These are phyloP conservation scores for Candida suzukii DNA, from an alignment of 805 yeast species.

Conservation along the genomic window DNA sequence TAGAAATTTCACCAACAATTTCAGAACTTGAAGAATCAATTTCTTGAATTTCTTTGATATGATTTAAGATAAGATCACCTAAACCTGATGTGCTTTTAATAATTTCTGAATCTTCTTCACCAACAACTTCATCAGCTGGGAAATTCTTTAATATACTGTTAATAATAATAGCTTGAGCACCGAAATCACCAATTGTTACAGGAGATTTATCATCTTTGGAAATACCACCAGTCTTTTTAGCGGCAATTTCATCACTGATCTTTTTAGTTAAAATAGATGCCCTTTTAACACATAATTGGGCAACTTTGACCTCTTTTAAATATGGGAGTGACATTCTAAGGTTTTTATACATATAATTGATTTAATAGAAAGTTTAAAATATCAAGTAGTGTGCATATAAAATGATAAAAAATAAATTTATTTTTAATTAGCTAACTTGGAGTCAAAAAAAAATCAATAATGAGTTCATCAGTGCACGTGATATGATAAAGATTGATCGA, in stretches of 20 bases:
- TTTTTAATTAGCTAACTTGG: no score
- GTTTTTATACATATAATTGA: background rate
- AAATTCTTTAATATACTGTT: constrained; percentile 73
- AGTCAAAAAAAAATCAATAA: no score
- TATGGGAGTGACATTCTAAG: constrained; percentile 24
- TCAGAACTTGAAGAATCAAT: constrained; percentile 27
- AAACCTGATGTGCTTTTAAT: constrained; percentile 47
- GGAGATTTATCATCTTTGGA: constrained; percentile 89
- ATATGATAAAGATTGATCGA: no score
- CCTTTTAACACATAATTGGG: constrained; percentile 83
- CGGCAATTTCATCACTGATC: constrained; percentile 49
- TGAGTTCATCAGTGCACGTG: background rate
- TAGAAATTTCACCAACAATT: constrained; percentile 34
- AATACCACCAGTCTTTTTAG: constrained; percentile 41
- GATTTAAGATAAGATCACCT: constrained; percentile 47
- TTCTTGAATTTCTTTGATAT: constrained; percentile 48
- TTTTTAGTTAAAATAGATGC: constrained; percentile 72
- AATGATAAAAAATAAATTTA: no score
- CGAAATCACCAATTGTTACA: constrained; percentile 94
- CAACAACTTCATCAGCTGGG: constrained; percentile 83
- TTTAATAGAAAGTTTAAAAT: no score
- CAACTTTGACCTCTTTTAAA: constrained; percentile 65
- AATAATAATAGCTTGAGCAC: constrained; percentile 90
- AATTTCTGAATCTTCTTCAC: constrained; percentile 83
- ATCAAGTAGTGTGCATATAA: no score